A percentile compares a stretch with the other conserved stretches of the same genome.
Evolutionary conservation across 23 red algal species (phyloP).

Genomic region (Gracilaria domingensis): DNA sequence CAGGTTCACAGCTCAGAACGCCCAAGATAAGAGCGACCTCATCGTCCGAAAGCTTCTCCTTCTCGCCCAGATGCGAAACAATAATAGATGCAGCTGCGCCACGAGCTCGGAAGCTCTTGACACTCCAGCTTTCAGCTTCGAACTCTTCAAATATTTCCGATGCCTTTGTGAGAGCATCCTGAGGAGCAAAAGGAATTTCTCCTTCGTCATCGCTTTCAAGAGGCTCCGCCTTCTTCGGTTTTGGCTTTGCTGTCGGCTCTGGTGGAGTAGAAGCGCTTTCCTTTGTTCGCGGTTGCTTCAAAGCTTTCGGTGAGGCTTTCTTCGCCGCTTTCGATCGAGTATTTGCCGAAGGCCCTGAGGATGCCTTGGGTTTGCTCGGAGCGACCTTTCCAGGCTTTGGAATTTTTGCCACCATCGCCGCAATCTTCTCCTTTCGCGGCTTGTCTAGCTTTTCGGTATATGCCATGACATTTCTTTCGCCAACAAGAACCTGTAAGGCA

Average conservation of each 20-base stretch:
- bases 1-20: slow-evolving; percentile 50
- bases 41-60: slow-evolving; percentile 59
- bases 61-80: slow-evolving; percentile 5
- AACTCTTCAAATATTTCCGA: slow-evolving; percentile 61
- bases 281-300: not conserved
- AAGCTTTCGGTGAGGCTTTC: slow-evolving; percentile 1
- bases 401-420: slow-evolving; percentile 38
- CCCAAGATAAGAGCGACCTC: slow-evolving; percentile 56
- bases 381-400: slow-evolving; percentile 42
- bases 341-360: slow-evolving; percentile 26
- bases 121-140: slow-evolving; percentile 65
- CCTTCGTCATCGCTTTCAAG: slow-evolving; percentile 75
- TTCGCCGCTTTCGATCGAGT: slow-evolving; percentile 40
- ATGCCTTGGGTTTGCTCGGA: slow-evolving; percentile 11
- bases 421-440: slow-evolving; percentile 72
- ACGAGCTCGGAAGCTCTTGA: slow-evolving; percentile 77
- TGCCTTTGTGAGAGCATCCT: slow-evolving; percentile 68
- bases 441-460: slow-evolving; percentile 89
- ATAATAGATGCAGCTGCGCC: slow-evolving; percentile 47
- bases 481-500: slow-evolving; percentile 65
- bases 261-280: not conserved
- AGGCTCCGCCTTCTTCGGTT: slow-evolving; percentile 5
- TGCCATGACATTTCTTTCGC: slow-evolving; percentile 65
- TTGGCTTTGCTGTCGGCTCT: not conserved
- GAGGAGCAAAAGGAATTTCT: slow-evolving; percentile 33